A percentile compares a stretch with the other conserved stretches of the same genome.
These are phyloP conservation scores for Chaetomidium leptoderma DNA, from an alignment of 495 filamentous ascomycete species.

Conservation along the genomic window DNA sequence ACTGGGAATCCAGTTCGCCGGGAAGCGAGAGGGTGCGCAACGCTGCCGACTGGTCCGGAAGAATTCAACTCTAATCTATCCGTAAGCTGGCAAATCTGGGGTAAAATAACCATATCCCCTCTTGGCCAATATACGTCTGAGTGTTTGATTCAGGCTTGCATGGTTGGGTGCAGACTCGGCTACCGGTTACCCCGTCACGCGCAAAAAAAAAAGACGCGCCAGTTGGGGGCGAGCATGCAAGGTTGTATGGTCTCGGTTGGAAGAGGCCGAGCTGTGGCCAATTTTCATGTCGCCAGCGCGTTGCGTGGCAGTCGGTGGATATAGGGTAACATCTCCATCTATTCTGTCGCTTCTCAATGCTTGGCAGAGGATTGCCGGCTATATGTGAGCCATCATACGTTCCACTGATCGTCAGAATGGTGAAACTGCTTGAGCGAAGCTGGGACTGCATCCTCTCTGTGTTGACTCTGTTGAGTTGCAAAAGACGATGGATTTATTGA, in stretches of 20 bases:
- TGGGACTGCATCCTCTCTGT: not conserved
- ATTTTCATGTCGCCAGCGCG: not conserved
- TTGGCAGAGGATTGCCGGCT: not conserved
- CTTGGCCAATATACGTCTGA: conserved; percentile 4
- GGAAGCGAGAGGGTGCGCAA: conserved; percentile 19
- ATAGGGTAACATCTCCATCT: not conserved
- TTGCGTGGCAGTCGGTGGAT: not conserved
- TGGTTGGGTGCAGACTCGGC: not conserved
- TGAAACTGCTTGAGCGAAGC: not conserved
- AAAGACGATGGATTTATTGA: too few relatives aligned
- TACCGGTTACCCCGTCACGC: not conserved
- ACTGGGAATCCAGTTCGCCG: conserved; percentile 24
- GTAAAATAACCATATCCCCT: conserved; percentile 23
- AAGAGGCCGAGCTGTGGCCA: not conserved
- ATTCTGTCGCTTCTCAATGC: not conserved
- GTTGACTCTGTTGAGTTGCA: too few relatives aligned
- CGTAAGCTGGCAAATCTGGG: conserved; percentile 29
- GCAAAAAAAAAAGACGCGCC: not conserved
- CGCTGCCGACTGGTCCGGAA: conserved; percentile 34
- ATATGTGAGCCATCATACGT: too few relatives aligned
- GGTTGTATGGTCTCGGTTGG: not conserved
- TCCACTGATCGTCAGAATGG: not conserved
- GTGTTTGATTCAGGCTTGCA: conserved; percentile 6
- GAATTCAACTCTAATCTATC: conserved; percentile 22
- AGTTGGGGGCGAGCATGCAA: not conserved